These are phyloP conservation scores for Elaeis oleifera DNA, from an alignment of 202 grass and related monocot species.

Conservation along the genomic window DNA sequence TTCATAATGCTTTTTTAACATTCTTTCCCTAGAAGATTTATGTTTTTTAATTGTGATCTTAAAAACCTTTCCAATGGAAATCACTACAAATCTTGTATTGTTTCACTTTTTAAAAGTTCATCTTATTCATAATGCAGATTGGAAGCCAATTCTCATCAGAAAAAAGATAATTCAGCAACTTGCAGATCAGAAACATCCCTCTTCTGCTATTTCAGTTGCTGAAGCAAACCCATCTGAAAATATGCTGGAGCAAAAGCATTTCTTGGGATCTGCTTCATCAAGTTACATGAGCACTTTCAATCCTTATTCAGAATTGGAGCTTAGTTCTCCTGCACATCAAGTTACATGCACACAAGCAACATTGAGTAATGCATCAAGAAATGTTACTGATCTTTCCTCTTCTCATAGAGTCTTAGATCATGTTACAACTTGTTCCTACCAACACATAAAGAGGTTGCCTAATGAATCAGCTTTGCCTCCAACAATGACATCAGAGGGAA, in stretches of 20 bases:
- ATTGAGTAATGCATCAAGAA: neutral
- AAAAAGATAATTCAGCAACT: conserved; percentile 33
- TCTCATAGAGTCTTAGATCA: conserved; percentile 4
- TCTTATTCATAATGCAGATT: conserved; percentile 30
- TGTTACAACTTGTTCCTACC: conserved; percentile 1
- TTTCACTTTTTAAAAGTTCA: neutral
- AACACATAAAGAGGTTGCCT: too few relatives aligned
- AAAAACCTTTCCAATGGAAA: too few relatives aligned
- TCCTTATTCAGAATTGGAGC: conserved; percentile 38
- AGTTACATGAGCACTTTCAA: conserved; percentile 52
- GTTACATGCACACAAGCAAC: neutral
- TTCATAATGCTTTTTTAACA: too few relatives aligned
- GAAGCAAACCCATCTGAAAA: conserved; percentile 36
- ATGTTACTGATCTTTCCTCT: conserved; percentile 6
- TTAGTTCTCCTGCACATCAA: conserved; percentile 31
- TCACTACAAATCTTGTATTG: too few relatives aligned
- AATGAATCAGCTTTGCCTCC: too few relatives aligned
- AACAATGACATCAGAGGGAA: conserved; percentile 30
- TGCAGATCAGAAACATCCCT: conserved; percentile 33
- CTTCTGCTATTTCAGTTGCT: conserved; percentile 36
- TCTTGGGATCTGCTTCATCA: conserved; percentile 44
- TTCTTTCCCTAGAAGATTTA: too few relatives aligned
- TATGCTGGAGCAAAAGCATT: conserved; percentile 35
- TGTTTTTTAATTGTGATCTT: too few relatives aligned
- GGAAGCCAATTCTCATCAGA: conserved; percentile 35